These are phyloP conservation scores for Acrodontium crateriforme DNA, from an alignment of 2,329 filamentous ascomycete genomes.

Conservation along the genomic window DNA sequence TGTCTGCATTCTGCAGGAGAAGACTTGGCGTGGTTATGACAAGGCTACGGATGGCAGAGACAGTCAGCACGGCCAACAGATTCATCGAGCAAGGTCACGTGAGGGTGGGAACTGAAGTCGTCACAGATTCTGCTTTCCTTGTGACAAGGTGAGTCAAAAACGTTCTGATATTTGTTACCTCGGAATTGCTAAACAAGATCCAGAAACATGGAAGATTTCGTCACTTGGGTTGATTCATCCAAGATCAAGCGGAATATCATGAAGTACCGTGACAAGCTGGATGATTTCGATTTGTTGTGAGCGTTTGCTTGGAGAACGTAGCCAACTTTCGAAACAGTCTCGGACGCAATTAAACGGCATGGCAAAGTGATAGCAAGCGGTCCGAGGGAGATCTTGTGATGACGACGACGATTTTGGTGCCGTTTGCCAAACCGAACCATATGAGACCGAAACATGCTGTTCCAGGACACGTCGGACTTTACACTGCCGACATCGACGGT, in stretches of 20 bases:
- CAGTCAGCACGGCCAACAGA: slow-evolving; percentile 62
- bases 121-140: slow-evolving; percentile 80
- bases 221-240: slow-evolving; percentile 89
- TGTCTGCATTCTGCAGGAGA: slow-evolving; percentile 74
- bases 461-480: not conserved
- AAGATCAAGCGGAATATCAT: slow-evolving; percentile 96
- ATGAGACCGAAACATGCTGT: not conserved
- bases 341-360: not conserved
- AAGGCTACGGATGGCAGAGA: slow-evolving; percentile 80
- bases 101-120: slow-evolving; percentile 74
- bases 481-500: too few species aligned
- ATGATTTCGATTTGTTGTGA: slow-evolving; percentile 86
- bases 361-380: not conserved
- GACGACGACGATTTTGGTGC: not conserved
- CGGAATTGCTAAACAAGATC: not conserved
- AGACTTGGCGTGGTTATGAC: slow-evolving; percentile 86
- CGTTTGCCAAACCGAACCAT: slow-evolving; percentile 1
- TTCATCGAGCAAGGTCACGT: slow-evolving; percentile 83
- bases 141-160: slow-evolving; percentile 45
- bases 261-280: slow-evolving; percentile 86
- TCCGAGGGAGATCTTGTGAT: not conserved
- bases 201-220: slow-evolving; percentile 82
- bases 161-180: not conserved
- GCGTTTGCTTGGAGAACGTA: not conserved
- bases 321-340: too few species aligned